A percentile compares a stretch with the other conserved stretches of the same genome.
These are phyloP conservation scores for Gypsophila paniculata DNA, from an alignment of 179 eudicot genomes.

Conservation along the genomic window DNA sequence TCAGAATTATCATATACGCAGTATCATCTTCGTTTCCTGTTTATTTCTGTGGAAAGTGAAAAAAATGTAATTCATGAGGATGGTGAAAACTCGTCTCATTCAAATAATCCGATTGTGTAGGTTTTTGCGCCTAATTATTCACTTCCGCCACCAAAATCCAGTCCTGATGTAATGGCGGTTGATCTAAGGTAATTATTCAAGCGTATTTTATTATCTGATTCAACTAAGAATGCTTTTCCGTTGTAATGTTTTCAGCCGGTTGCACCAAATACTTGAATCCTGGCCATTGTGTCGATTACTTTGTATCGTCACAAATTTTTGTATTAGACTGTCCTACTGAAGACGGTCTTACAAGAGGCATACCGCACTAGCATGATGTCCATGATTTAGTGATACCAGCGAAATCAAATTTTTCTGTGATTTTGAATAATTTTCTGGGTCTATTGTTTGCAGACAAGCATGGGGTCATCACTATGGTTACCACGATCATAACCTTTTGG, in stretches of 20 bases:
- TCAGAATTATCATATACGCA: slow-evolving; percentile 18
- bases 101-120: slow-evolving; percentile 29
- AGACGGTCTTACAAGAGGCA: too few relatives aligned
- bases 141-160: slow-evolving; percentile 47
- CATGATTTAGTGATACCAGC: background rate
- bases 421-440: slow-evolving; percentile 5
- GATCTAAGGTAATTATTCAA: slow-evolving; percentile 48
- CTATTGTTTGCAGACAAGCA: slow-evolving; percentile 48
- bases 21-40: background rate
- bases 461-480: slow-evolving; percentile 61
- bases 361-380: background rate
- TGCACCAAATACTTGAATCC: background rate
- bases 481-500: slow-evolving; percentile 56
- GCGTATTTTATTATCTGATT: background rate
- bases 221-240: too few relatives aligned
- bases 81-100: background rate
- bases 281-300: too few relatives aligned
- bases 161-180: slow-evolving; percentile 59
- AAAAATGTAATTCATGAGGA: background rate
- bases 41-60: background rate
- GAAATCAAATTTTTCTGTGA: background rate
- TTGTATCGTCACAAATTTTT: too few relatives aligned
- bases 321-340: too few relatives aligned
- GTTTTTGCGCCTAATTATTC: slow-evolving; percentile 62
- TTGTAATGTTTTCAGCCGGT: too few relatives aligned